Evolutionary conservation across 1,139 yeast genomes (phyloP).

Genomic region (Sugiyamaella xylanicola): DNA sequence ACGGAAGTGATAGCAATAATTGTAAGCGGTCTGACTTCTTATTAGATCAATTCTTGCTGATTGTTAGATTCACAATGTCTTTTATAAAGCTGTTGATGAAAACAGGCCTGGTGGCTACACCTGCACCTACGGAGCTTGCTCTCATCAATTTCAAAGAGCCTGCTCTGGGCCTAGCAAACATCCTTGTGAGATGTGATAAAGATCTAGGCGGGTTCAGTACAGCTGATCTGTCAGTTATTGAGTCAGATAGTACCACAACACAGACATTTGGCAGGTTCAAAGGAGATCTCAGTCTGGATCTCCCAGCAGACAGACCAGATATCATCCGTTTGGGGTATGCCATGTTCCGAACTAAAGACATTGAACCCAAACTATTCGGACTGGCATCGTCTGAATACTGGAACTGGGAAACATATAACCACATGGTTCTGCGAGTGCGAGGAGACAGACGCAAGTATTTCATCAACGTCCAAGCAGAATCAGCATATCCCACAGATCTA

Average conservation of each 20-base stretch:
- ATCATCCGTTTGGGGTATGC: constrained; percentile 79
- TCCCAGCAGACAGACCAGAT: constrained; percentile 70
- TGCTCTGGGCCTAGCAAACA: constrained; percentile 48
- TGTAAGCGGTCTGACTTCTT: no score
- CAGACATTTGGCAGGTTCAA: constrained; percentile 58
- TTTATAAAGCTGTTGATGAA: constrained; percentile 14
- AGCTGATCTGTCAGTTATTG: constrained; percentile 52
- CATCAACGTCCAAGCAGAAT: constrained; percentile 78
- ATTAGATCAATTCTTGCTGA: no score
- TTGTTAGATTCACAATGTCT: constrained; percentile 11
- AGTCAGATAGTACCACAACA: constrained; percentile 30
- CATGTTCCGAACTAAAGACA: constrained; percentile 67
- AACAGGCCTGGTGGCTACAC: constrained; percentile 10
- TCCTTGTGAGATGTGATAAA: constrained; percentile 67
- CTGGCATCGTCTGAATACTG: constrained; percentile 44
- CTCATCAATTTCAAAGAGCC: constrained; percentile 59
- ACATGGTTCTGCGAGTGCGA: constrained; percentile 67
- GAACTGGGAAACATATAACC: constrained; percentile 65
- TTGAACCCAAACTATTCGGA: constrained; percentile 35
- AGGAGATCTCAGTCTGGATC: constrained; percentile 72
- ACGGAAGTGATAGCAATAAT: no score
- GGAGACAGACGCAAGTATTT: constrained; percentile 77
- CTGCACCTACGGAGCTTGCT: constrained; percentile 31
- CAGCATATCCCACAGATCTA: constrained; percentile 75
- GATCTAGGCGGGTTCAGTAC: constrained; percentile 80